Evolutionary conservation across 2,329 filamentous ascomycete genomes (phyloP).

Genomic region (Colletotrichum camelliae): DNA sequence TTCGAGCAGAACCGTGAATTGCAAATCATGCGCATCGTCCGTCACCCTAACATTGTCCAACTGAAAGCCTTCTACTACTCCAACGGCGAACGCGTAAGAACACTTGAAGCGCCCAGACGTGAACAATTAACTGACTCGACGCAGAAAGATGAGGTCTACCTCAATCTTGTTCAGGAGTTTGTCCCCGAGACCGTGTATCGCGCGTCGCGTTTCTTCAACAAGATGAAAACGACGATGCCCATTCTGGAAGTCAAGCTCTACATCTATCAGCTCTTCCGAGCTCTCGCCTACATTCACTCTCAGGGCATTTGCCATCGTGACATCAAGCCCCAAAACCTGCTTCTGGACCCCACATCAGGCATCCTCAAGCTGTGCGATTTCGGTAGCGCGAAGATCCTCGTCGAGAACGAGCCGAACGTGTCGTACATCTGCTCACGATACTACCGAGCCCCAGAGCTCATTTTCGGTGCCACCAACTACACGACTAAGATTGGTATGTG

Average conservation of each 20-base stretch:
- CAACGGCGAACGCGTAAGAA: slow-evolving; percentile 90
- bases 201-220: slow-evolving; percentile 98
- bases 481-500: slow-evolving; percentile 97
- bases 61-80: slow-evolving; percentile 99
- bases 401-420: slow-evolving; percentile 98
- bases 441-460: slow-evolving; percentile 96
- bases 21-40: slow-evolving; percentile 99
- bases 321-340: slow-evolving; percentile 98
- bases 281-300: slow-evolving; percentile 97
- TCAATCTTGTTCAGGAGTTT: slow-evolving; percentile 97
- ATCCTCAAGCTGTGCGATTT: slow-evolving; percentile 98
- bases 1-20: slow-evolving; percentile 86
- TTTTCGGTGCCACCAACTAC: slow-evolving; percentile 99
- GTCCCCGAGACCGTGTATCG: slow-evolving; percentile 98
- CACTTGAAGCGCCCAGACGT: too few relatives aligned
- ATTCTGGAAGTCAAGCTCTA: slow-evolving; percentile 99
- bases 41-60: slow-evolving; percentile 98
- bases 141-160: slow-evolving; percentile 97
- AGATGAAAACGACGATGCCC: slow-evolving; percentile 99
- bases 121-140: neutral
- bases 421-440: slow-evolving; percentile 99
- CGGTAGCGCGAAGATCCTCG: slow-evolving; percentile 96
- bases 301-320: slow-evolving; percentile 99
- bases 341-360: slow-evolving; percentile 89
- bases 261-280: slow-evolving; percentile 99